Conservation (phyloP, 2,329 filamentous ascomycete species). For the Penicillium sp. region DNA sequence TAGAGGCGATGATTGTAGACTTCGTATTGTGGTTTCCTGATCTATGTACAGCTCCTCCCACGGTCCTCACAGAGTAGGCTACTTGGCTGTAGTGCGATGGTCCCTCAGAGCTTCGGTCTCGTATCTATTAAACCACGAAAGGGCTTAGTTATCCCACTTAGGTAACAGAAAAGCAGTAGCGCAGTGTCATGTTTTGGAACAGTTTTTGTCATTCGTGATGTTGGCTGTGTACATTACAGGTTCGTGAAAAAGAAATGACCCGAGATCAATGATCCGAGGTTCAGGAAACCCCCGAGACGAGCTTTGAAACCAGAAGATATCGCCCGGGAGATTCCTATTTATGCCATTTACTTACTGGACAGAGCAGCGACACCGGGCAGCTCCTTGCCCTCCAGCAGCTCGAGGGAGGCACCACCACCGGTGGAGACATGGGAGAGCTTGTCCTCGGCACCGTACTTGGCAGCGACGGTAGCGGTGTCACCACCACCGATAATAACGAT, state of each 20-base stretch:
- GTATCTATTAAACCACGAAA: constrained; percentile 24
- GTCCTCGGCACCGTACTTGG: constrained; percentile 93
- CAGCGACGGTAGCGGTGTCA: constrained; percentile 95
- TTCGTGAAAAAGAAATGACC: constrained; percentile 25
- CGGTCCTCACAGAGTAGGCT: background rate
- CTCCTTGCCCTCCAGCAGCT: constrained; percentile 97
- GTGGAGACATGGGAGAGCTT: constrained; percentile 98
- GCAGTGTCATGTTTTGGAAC: constrained; percentile 3
- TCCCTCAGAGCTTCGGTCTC: constrained; percentile 32
- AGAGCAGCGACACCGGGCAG: constrained; percentile 90
- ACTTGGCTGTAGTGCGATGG: too few species aligned
- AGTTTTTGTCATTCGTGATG: constrained; percentile 21
- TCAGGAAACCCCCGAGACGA: background rate
- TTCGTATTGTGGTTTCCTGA: background rate
- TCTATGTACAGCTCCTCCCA: background rate
- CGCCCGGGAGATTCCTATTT: background rate
- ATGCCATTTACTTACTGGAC: constrained; percentile 63
- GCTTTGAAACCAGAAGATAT: too few species aligned
- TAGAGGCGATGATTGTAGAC: too few species aligned
- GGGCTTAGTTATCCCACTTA: constrained; percentile 24
- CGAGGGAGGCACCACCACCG: constrained; percentile 89
- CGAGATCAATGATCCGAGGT: background rate
- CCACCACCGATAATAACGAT: constrained; percentile 98
- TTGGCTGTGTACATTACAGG: constrained; percentile 38
- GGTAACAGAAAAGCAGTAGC: constrained; percentile 1